Conservation (phyloP, 2,329 filamentous ascomycete species). For the Trichoderma koningiopsis region DNA sequence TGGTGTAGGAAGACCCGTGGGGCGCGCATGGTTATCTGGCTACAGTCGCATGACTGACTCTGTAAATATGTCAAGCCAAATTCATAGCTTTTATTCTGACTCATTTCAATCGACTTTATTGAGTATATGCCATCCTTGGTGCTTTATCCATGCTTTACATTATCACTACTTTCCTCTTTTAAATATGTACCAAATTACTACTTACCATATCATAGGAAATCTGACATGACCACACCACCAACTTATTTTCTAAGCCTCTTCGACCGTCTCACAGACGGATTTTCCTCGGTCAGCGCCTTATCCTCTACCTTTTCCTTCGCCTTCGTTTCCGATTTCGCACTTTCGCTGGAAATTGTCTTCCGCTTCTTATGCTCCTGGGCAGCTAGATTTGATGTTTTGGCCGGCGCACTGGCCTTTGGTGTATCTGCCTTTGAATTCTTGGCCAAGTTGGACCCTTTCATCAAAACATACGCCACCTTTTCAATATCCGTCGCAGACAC, state of each 20-base stretch:
- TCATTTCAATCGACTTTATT: not conserved
- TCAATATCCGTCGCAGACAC: constrained; percentile 66
- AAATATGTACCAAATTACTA: not conserved
- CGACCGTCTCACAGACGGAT: constrained; percentile 24
- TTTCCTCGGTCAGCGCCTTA: not conserved
- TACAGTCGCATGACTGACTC: constrained; percentile 7
- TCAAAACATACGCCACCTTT: constrained; percentile 70
- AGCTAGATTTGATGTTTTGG: not conserved
- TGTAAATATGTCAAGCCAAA: constrained; percentile 16
- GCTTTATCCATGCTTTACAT: not conserved
- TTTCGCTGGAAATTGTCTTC: constrained; percentile 30
- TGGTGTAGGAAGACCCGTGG: not conserved
- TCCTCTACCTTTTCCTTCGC: constrained; percentile 23
- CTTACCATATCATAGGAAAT: not conserved
- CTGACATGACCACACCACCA: not conserved
- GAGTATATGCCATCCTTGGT: not conserved
- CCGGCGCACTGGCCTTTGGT: not conserved
- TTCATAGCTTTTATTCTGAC: not conserved
- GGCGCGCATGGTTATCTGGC: constrained; percentile 8
- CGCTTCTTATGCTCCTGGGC: constrained; percentile 29
- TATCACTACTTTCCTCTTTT: not conserved
- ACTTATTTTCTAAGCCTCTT: constrained; percentile 25
- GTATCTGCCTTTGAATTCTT: not conserved
- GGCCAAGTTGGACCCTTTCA: constrained; percentile 44
- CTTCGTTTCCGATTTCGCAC: not conserved